Conservation (phyloP, 2,329 filamentous ascomycete genomes). For the Corinectria fuckeliana region DNA sequence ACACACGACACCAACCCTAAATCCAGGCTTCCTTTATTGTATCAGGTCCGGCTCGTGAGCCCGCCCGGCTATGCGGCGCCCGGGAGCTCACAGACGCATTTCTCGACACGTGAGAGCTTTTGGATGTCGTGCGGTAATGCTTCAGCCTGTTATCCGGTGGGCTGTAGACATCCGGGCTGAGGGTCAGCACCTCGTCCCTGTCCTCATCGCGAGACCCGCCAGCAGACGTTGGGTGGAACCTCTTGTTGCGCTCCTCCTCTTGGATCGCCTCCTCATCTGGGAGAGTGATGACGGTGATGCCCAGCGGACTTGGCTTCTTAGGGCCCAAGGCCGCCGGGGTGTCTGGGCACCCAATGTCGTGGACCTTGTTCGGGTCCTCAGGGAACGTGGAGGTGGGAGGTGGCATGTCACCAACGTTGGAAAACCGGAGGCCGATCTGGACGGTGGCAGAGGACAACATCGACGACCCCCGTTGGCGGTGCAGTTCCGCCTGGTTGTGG, state of each 20-base stretch:
- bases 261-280: conserved; percentile 32
- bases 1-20: not conserved
- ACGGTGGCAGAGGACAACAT: conserved; percentile 71
- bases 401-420: conserved; percentile 60
- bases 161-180: conserved; percentile 61
- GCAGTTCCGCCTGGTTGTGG: conserved; percentile 44
- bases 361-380: conserved; percentile 40
- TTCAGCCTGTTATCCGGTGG: conserved; percentile 39
- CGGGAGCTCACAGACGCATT: conserved; percentile 27
- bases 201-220: conserved; percentile 27
- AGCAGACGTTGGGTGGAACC: conserved; percentile 47
- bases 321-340: conserved; percentile 23
- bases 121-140: conserved; percentile 11
- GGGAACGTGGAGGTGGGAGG: conserved; percentile 33
- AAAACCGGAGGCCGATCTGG: conserved; percentile 73
- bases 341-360: conserved; percentile 47
- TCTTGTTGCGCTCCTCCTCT: conserved; percentile 30
- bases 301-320: conserved; percentile 34
- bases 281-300: conserved; percentile 36
- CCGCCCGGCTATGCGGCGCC: conserved; percentile 21
- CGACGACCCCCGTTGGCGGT: conserved; percentile 66
- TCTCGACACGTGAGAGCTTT: conserved; percentile 27
- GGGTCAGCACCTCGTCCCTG: conserved; percentile 44
- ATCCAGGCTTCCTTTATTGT: conserved; percentile 18
- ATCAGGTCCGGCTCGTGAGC: conserved; percentile 13